Evolutionary conservation across 225 moss, liverwort and hornwort genomes (phyloP).

Genomic region (Marchantia polymorpha): DNA sequence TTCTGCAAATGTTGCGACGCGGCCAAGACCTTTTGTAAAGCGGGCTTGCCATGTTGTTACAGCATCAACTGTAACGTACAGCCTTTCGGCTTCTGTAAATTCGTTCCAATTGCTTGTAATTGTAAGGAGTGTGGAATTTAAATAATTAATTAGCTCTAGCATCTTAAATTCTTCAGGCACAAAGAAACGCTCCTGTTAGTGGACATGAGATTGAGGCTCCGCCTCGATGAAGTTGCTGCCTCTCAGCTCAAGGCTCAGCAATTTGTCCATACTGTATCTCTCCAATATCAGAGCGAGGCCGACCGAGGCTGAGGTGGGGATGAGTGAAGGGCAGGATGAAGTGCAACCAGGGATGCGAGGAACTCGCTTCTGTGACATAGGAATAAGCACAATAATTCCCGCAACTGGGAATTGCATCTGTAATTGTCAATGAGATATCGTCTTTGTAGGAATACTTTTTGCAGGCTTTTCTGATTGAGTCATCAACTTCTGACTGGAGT

Average conservation of each 20-base stretch:
- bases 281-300: not conserved
- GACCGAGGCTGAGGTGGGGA: conserved; percentile 8
- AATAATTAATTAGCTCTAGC: conserved; percentile 9
- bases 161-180: conserved; percentile 2
- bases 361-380: conserved; percentile 22
- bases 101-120: conserved; percentile 43
- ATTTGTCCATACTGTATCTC: conserved; percentile 9
- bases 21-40: conserved; percentile 37
- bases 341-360: conserved; percentile 3
- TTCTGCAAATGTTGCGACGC: conserved; percentile 47
- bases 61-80: conserved; percentile 46
- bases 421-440: conserved; percentile 17
- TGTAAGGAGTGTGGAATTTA: conserved; percentile 40
- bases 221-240: not conserved
- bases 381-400: conserved; percentile 28
- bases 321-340: not conserved
- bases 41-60: conserved; percentile 42
- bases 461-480: conserved; percentile 18
- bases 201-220: not conserved
- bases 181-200: not conserved
- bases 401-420: conserved; percentile 34
- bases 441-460: conserved; percentile 17
- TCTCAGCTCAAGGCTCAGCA: not conserved
- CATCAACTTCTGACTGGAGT: conserved; percentile 11
- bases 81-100: conserved; percentile 51